Evolutionary conservation across 2,329 filamentous ascomycete species (phyloP), one percentile per base, ranked within the genome.

Genomic region (Beauveria scarabaeidicola): DNA sequence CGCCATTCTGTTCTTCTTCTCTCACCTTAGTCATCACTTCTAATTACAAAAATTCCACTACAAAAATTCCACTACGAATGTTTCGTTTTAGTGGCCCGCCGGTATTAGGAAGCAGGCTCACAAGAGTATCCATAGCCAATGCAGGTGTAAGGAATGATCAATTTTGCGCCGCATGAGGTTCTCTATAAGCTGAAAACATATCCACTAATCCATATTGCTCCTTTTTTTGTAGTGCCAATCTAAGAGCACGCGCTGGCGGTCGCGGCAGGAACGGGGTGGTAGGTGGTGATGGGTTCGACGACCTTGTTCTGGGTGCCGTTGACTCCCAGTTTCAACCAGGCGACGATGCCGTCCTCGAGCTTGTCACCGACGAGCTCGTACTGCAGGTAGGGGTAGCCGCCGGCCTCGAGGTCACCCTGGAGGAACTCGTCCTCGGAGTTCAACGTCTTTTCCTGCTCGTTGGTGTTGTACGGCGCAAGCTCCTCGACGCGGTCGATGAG

Each of bases 341-440:
- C 77, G 56, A 84, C 72, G 36, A 84, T 65, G 41, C 81, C 81
- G 54, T 83, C 79, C 4, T 69, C 63, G 11, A 81, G 67, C 38
- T 72, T 69, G 47, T 85, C 77, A 8, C 83, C 82, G 2, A 87
- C 75, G 15, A 79, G 73, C 13, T 80, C 75, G 64, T 84, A 84
- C 66, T 85, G 77, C 61, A 83, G 72, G 66, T 85, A 75, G 0
- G 83, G 84, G 65, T 84, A 81, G 61, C 80, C 81, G 41, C 77
- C 75, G 8, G 74, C 76, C 52, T 77, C 76, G 29, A 68, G 75
- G 66, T 80, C 77, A 65, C 75, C 69, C 21, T 72, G 66, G 38
- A 80, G 74, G 52, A 82, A 77, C 19, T 62, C 59, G 67, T 86
- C 83, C 0, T 80, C 71, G 13, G 71, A 68, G 65, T 86, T 85